Percentiles rank a stretch among this genome's conserved stretches.
These are phyloP conservation scores for Periconia macrospinosa DNA, from an alignment of 2,329 filamentous ascomycete species.

Conservation along the genomic window DNA sequence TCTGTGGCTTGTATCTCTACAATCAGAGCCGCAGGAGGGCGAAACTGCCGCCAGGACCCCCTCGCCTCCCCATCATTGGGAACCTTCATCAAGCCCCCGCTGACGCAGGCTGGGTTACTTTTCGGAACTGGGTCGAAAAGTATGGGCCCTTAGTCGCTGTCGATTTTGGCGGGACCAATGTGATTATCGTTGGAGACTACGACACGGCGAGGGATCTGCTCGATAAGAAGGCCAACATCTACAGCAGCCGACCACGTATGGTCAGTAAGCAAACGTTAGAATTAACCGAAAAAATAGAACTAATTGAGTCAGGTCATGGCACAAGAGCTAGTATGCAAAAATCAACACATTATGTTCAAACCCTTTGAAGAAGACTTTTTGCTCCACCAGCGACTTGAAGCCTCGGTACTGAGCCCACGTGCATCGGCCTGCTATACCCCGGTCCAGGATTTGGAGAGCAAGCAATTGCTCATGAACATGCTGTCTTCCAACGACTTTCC, in stretches of 20 bases:
- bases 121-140: conserved; percentile 33
- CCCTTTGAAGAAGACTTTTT: conserved; percentile 42
- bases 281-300: not conserved
- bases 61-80: conserved; percentile 33
- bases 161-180: conserved; percentile 32
- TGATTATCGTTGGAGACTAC: conserved; percentile 50
- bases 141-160: conserved; percentile 40
- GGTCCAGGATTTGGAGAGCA: conserved; percentile 50
- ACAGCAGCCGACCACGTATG: conserved; percentile 41
- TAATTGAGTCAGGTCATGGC: conserved; percentile 42
- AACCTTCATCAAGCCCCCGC: conserved; percentile 35
- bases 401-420: conserved; percentile 31
- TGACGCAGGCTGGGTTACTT: conserved; percentile 25
- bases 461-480: conserved; percentile 45
- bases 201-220: conserved; percentile 55
- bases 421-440: conserved; percentile 36
- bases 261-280: not conserved
- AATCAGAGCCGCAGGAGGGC: conserved; percentile 13
- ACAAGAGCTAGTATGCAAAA: conserved; percentile 50
- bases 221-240: conserved; percentile 55
- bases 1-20: conserved; percentile 3
- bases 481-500: conserved; percentile 33
- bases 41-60: conserved; percentile 30
- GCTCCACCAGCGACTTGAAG: conserved; percentile 45
- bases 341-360: conserved; percentile 43